A percentile compares a stretch with the other conserved stretches of the same genome.
phyloP scores from a whole-genome alignment of 371 early-diverging fungal species.

The Circinella minor region DNA sequence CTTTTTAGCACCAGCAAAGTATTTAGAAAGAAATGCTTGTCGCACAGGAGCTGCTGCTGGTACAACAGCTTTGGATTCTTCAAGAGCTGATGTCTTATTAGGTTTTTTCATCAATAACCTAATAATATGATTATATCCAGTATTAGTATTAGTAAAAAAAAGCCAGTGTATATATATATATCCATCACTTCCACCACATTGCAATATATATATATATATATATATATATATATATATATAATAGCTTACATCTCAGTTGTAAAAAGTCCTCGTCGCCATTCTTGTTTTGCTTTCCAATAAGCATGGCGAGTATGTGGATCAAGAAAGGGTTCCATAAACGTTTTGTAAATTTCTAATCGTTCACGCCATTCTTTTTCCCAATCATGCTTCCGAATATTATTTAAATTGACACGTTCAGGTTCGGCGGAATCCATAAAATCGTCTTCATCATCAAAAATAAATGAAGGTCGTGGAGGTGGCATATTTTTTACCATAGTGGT shows the following conservation, averaged over 20 bases:
- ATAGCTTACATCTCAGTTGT: conserved; percentile 45
- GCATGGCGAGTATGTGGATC: conserved; percentile 26
- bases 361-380: conserved; percentile 42
- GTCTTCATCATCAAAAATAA: conserved; percentile 12
- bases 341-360: conserved; percentile 29
- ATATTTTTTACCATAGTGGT: conserved; percentile 33
- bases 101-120: conserved; percentile 10
- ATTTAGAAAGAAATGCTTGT: conserved; percentile 44
- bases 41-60: background rate
- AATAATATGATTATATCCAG: background rate
- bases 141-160: background rate
- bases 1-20: conserved; percentile 49
- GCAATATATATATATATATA: too few relatives aligned
- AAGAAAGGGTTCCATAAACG: conserved; percentile 38
- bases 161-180: too few relatives aligned
- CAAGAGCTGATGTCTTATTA: conserved; percentile 10
- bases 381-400: conserved; percentile 16
- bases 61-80: background rate
- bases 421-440: conserved; percentile 28
- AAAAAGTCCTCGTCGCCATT: conserved; percentile 45
- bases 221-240: too few relatives aligned
- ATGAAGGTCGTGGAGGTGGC: conserved; percentile 18
- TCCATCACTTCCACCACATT: too few relatives aligned
- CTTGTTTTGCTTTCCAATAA: conserved; percentile 40
- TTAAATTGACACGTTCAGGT: conserved; percentile 36